Evolutionary conservation across 176 grass and related monocot genomes (phyloP).

Genomic region (Musa troglodytarum): DNA sequence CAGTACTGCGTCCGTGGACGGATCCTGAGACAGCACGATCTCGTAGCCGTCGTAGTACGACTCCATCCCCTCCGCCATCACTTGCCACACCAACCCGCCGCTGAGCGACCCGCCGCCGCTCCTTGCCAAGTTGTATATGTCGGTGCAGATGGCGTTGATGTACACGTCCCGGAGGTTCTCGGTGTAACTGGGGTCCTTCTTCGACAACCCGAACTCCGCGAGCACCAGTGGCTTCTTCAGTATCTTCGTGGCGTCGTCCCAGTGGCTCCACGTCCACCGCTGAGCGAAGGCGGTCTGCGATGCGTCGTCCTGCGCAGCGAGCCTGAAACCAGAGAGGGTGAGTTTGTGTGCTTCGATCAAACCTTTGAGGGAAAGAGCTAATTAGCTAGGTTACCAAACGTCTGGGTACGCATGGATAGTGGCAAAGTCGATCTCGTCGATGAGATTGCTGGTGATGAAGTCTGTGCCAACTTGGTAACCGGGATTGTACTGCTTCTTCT

Average conservation of each 20-base stretch:
- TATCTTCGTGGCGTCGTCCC: constrained; percentile 33
- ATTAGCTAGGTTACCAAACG: constrained; percentile 22
- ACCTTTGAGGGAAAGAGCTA: too few relatives aligned
- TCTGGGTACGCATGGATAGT: constrained; percentile 50
- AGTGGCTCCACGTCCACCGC: constrained; percentile 44
- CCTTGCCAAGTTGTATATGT: constrained; percentile 29
- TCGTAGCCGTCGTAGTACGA: constrained; percentile 41
- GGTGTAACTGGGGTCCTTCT: constrained; percentile 28
- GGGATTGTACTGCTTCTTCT: constrained; percentile 53
- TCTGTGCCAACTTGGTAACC: constrained; percentile 48
- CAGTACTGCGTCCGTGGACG: constrained; percentile 20
- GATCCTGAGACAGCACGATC: constrained; percentile 35
- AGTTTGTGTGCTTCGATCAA: too few relatives aligned
- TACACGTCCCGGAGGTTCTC: constrained; percentile 26
- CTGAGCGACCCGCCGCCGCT: constrained; percentile 22
- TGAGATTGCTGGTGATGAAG: constrained; percentile 38
- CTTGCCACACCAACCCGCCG: constrained; percentile 16
- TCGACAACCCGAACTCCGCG: constrained; percentile 46
- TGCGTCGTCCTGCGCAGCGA: constrained; percentile 28
- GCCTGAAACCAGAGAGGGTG: constrained; percentile 1
- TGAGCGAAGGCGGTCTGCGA: constrained; percentile 26
- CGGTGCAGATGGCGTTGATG: constrained; percentile 24
- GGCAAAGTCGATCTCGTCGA: constrained; percentile 44
- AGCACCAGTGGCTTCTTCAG: constrained; percentile 40
- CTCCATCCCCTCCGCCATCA: constrained; percentile 43